A percentile compares a stretch with the other conserved stretches of the same genome.
Evolutionary conservation across 2,329 filamentous ascomycete species (phyloP).

Genomic region (Aspergillus pseudoviridinutans): DNA sequence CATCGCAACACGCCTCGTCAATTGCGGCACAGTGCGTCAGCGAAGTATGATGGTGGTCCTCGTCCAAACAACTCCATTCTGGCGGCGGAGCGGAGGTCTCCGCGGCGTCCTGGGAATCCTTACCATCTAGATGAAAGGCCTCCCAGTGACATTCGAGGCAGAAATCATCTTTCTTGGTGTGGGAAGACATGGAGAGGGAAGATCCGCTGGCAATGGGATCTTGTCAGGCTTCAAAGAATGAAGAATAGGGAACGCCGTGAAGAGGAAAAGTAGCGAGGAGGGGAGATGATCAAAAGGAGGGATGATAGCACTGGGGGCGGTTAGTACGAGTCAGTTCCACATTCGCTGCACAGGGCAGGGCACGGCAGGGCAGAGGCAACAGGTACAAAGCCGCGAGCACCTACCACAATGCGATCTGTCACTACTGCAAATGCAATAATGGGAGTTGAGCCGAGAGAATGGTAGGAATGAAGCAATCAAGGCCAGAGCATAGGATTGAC

Average conservation of each 20-base stretch:
- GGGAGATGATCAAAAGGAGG: background rate
- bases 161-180: conserved; percentile 29
- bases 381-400: background rate
- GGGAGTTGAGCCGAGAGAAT: background rate
- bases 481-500: conserved; percentile 7
- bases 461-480: conserved; percentile 12
- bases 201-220: background rate
- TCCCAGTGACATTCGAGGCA: conserved; percentile 43
- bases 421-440: too few species aligned
- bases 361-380: background rate
- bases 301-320: background rate
- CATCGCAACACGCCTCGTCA: conserved; percentile 38
- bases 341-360: background rate
- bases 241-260: background rate
- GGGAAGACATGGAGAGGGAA: conserved; percentile 27
- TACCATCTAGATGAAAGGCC: conserved; percentile 32
- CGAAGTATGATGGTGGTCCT: conserved; percentile 25
- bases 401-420: background rate
- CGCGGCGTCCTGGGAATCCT: conserved; percentile 21
- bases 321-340: background rate
- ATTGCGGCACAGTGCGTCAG: conserved; percentile 21
- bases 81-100: conserved; percentile 18
- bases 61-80: conserved; percentile 27
- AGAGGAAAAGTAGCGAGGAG: background rate
- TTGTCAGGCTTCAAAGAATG: background rate